Percentiles rank a stretch among this genome's conserved stretches.
These are phyloP conservation scores for Chaetomium olivaceum DNA, from an alignment of 2,329 filamentous ascomycete genomes.

Conservation along the genomic window DNA sequence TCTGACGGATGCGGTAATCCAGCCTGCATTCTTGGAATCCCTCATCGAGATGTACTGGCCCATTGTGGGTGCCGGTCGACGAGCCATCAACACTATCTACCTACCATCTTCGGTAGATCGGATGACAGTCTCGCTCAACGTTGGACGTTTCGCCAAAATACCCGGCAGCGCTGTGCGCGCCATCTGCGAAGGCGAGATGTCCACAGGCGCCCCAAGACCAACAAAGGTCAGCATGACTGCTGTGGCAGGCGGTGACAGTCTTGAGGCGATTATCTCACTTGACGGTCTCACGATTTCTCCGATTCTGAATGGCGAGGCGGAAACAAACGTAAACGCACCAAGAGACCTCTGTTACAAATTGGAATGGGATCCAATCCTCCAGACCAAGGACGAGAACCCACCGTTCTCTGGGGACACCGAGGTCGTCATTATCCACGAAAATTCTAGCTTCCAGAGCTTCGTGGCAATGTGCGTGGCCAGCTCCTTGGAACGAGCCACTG, in stretches of 20 bases:
- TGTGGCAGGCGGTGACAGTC: constrained; percentile 32
- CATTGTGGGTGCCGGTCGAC: constrained; percentile 37
- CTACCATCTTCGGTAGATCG: constrained; percentile 45
- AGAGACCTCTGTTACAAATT: constrained; percentile 50
- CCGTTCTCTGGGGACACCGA: constrained; percentile 35
- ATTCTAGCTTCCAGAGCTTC: constrained; percentile 37
- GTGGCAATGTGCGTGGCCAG: constrained; percentile 40
- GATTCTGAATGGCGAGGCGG: constrained; percentile 41
- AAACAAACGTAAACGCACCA: constrained; percentile 35
- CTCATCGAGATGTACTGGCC: constrained; percentile 47
- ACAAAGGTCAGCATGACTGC: constrained; percentile 43
- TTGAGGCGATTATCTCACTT: constrained; percentile 39
- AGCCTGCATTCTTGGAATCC: constrained; percentile 45
- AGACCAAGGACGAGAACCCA: constrained; percentile 20
- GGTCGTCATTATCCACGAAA: constrained; percentile 44
- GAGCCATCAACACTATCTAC: constrained; percentile 42
- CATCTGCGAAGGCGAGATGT: constrained; percentile 40
- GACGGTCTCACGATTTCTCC: constrained; percentile 44
- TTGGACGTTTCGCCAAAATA: constrained; percentile 34
- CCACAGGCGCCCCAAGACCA: constrained; percentile 37
- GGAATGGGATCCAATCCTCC: constrained; percentile 47
- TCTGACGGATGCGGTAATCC: constrained; percentile 39
- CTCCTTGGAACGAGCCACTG: constrained; percentile 37
- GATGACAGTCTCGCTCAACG: constrained; percentile 40
- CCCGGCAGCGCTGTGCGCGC: constrained; percentile 40